Conservation (phyloP, 2,329 filamentous ascomycete species). For the Monosporascus cannonballus region DNA sequence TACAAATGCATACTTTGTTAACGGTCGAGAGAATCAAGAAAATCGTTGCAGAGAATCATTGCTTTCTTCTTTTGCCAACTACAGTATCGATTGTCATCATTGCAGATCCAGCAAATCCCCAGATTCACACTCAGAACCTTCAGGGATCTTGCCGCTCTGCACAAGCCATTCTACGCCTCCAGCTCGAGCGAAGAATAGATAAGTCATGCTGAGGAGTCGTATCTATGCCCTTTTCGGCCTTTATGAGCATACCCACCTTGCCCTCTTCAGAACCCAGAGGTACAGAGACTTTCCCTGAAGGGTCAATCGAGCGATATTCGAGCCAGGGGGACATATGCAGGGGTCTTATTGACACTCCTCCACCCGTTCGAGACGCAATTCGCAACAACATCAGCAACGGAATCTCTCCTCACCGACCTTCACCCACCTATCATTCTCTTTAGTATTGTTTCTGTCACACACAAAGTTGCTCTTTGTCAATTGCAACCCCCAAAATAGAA, state of each 20-base stretch:
- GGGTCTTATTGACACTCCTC: constrained; percentile 20
- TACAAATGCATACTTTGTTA: neutral
- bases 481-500: constrained; percentile 8
- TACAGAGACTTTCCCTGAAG: constrained; percentile 11
- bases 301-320: constrained; percentile 18
- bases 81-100: neutral
- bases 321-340: constrained; percentile 18
- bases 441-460: constrained; percentile 22
- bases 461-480: constrained; percentile 11
- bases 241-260: constrained; percentile 6
- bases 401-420: constrained; percentile 24
- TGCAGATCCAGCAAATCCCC: neutral
- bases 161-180: neutral
- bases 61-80: neutral
- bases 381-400: constrained; percentile 27
- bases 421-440: constrained; percentile 18
- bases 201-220: constrained; percentile 2
- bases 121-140: neutral
- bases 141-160: neutral
- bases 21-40: neutral
- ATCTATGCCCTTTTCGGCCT: constrained; percentile 11
- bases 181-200: neutral
- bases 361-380: constrained; percentile 32
- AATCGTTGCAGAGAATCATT: neutral
- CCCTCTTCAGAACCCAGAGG: constrained; percentile 15